Base-by-base conservation (phyloP, 306 rosid species). In the Prunus davidiana region DNA sequence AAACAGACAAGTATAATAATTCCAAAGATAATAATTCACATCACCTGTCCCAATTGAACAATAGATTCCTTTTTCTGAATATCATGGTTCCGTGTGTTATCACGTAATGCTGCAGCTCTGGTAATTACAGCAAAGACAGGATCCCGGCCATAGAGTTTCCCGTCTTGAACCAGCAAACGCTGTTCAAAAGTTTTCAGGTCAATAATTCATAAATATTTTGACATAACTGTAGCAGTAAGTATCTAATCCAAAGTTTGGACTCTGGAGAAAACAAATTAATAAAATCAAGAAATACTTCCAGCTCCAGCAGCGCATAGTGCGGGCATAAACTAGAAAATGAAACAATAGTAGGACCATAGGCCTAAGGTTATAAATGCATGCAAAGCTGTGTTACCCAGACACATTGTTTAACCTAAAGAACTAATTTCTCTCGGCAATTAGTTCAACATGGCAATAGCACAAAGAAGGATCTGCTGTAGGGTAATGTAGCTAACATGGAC, bases 101-200 rank as follows among this genome's bases (percentile, higher is more conserved):
- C 91, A 32, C 97, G 93, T 74, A 95, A 82, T 72, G 91, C 96
- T 76, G 97, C 93, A 81, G 97, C 95, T 82, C 83, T 83, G 69
- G 82, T 85, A 73, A 92, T 90, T 77, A 90, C 84, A 60, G 89
- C 73, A 83, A 89, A 90, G 24, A 88, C 74, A 60, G 93, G 91
- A 79, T 90, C 90, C 74, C 86, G 85, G 28, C 98, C 97, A 81
- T 84, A 89, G 80, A 95, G 91, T 88, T 87, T 95, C 78, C 97
- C 97, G 19, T 92, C 93, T 86, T 95, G 96, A 86, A 95, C 91
- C 82, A 95, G 89, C 76, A 95, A 84, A 79, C 80, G 84, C 98
- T 95, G 92, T 80, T 79, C 74, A 84, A 69, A 81, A 86, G 82
- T 81, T 82, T 78, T 65, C 81, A 75, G 52, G 74, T 81, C 76